Evolutionary conservation across 345 rosid species (phyloP).

Genomic region (Ceriops tagal): DNA sequence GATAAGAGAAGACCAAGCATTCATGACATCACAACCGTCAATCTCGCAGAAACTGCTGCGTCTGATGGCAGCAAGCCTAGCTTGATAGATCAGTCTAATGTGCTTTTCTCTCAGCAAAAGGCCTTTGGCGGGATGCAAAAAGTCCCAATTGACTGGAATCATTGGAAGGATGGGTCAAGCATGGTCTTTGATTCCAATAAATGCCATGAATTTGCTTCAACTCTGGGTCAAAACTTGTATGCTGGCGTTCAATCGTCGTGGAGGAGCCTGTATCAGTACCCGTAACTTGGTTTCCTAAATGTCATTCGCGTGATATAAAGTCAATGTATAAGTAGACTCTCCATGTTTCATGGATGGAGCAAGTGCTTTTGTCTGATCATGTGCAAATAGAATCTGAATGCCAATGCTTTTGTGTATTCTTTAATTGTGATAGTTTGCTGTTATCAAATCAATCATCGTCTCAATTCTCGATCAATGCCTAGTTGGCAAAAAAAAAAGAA

Average conservation of each 20-base stretch:
- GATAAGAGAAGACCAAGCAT: constrained; percentile 93
- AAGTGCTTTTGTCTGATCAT: neutral
- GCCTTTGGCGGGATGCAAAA: constrained; percentile 18
- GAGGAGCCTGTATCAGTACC: constrained; percentile 25
- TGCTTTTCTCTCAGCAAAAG: constrained; percentile 22
- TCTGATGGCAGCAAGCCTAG: constrained; percentile 16
- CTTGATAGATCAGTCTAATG: constrained; percentile 16
- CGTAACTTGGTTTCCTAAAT: constrained; percentile 33
- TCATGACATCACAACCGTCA: constrained; percentile 77
- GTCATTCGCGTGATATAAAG: constrained; percentile 21
- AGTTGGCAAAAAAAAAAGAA: neutral
- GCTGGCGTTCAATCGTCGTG: constrained; percentile 22
- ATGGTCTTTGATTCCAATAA: constrained; percentile 28
- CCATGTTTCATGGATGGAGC: constrained; percentile 2
- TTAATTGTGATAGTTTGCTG: constrained; percentile 1
- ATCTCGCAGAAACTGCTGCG: constrained; percentile 33
- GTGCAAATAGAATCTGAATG: constrained; percentile 8
- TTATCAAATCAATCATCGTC: neutral
- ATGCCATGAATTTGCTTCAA: constrained; percentile 16
- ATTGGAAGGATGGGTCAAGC: constrained; percentile 21
- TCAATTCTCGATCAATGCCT: neutral
- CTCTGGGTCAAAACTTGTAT: constrained; percentile 32
- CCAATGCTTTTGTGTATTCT: neutral
- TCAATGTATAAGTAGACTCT: constrained; percentile 18
- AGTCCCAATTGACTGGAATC: constrained; percentile 22